Base-by-base conservation (phyloP, 805 yeast genomes). In the Pichia eremophila region DNA sequence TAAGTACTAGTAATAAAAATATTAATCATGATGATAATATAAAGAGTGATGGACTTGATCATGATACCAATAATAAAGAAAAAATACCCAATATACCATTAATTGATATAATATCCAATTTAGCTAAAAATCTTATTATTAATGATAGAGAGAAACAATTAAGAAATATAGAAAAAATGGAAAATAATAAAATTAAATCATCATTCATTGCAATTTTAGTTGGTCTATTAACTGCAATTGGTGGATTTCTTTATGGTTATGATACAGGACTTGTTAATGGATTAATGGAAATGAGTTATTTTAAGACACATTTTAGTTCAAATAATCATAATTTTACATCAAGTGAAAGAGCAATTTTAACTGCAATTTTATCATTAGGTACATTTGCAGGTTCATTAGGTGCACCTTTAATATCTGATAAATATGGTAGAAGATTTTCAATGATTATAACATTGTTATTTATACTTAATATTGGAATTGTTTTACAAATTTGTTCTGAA, bases 191-290 rank as follows among this genome's bases (percentile, higher is more conserved):
- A 37, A 51, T 56, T 39, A 54, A 56, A 55, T 78, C 87, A 0
- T 71, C 81, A 3, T 65, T 72, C 41, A 78, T 82, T 73, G 87
- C 95, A 4, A 63, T 85, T 34, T 67, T 75, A 9, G 90, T 88
- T 5, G 95, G 95, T 49, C 60, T 78, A 22, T 81, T 87, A 50
- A 91, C 93, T 11, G 95, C 95, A 14, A 75, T 85, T n/a, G 96
- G 96, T 28, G 96, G 96, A 0, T 85, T 88, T 60, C 68, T 88
- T 39, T 88, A 83, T 61, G 96, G 96, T 1, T 89, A 85, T 60
- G 96, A 88, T 63, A 88, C 96, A 0, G 96, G 96, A 1, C 67
- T 86, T 42, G 83, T 87, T 45, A 87, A 87, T 60, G 87, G 86
- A 51, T 68, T 88, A 7, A 60, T 83, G 46, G 93, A 86, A 52